Conservation (phyloP, 352 stramenopile species). For the Blastocystis sp. region DNA sequence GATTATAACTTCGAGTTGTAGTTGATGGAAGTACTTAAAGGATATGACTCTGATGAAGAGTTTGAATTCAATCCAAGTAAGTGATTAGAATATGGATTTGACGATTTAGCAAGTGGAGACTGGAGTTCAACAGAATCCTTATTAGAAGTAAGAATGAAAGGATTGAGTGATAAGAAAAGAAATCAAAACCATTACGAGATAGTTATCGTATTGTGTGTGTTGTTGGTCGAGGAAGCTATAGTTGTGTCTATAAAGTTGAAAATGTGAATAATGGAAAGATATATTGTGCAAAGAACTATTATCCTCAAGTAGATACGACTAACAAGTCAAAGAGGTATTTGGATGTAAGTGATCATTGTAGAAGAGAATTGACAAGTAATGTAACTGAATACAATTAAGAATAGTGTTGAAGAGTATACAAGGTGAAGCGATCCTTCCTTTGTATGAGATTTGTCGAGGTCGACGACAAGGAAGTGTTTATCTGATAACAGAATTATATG, state of each 20-base stretch:
- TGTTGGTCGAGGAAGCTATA: constrained; percentile 36
- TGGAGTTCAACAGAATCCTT: background rate
- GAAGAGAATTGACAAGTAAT: background rate
- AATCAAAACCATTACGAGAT: background rate
- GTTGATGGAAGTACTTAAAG: background rate
- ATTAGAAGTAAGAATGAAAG: background rate
- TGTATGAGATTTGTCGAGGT: background rate
- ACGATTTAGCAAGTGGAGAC: background rate
- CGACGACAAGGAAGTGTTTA: constrained; percentile 1
- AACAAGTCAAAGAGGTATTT: background rate
- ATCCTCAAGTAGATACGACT: background rate
- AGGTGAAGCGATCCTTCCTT: background rate
- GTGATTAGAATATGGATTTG: background rate
- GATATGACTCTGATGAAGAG: constrained; percentile 21
- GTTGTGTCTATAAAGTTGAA: constrained; percentile 13
- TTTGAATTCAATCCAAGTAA: constrained; percentile 8
- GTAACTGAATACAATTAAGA: background rate
- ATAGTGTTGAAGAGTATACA: background rate
- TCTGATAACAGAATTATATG: constrained; percentile 14
- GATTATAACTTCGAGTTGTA: too few relatives aligned
- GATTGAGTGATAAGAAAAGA: background rate
- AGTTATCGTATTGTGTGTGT: background rate
- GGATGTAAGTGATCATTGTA: background rate
- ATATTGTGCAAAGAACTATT: constrained; percentile 2
- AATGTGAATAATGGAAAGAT: constrained; percentile 18